phyloP scores from a whole-genome alignment of 2,329 filamentous ascomycete species.

The Aureobasidium sp. region DNA sequence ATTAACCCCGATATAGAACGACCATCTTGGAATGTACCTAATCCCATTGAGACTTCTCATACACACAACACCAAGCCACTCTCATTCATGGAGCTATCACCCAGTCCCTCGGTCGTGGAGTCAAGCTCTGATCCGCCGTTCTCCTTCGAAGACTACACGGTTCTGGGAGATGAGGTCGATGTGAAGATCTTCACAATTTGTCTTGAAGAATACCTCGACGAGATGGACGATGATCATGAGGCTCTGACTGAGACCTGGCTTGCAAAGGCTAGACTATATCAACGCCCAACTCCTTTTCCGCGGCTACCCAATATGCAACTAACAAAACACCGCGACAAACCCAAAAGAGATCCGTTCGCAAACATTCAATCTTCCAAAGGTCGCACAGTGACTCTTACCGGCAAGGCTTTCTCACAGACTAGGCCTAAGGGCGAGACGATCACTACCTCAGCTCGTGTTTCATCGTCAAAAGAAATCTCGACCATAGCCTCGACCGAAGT shows the following conservation, averaged over 20 bases:
- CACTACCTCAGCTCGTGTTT: not conserved
- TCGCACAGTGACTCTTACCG: not conserved
- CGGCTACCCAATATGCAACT: not conserved
- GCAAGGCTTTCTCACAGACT: not conserved
- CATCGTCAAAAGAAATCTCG: not conserved
- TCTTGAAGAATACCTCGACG: constrained; percentile 11
- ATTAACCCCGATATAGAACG: not conserved
- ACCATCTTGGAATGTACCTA: not conserved
- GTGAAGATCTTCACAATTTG: not conserved
- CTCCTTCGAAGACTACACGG: not conserved
- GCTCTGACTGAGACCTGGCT: constrained; percentile 23
- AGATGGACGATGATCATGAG: constrained; percentile 25
- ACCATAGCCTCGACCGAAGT: constrained; percentile 25
- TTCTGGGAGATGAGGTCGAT: not conserved
- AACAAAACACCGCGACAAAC: not conserved
- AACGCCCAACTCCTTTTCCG: not conserved
- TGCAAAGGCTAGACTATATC: constrained; percentile 17
- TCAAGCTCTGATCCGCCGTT: not conserved
- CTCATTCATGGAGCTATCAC: not conserved
- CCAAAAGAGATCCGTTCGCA: not conserved
- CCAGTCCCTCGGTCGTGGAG: not conserved
- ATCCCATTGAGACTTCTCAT: not conserved
- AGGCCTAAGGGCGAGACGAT: not conserved
- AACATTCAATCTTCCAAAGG: not conserved
- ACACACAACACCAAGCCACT: not conserved